These are phyloP conservation scores for Wickerhamomyces silvicola DNA, from an alignment of 805 yeast species.

Conservation along the genomic window DNA sequence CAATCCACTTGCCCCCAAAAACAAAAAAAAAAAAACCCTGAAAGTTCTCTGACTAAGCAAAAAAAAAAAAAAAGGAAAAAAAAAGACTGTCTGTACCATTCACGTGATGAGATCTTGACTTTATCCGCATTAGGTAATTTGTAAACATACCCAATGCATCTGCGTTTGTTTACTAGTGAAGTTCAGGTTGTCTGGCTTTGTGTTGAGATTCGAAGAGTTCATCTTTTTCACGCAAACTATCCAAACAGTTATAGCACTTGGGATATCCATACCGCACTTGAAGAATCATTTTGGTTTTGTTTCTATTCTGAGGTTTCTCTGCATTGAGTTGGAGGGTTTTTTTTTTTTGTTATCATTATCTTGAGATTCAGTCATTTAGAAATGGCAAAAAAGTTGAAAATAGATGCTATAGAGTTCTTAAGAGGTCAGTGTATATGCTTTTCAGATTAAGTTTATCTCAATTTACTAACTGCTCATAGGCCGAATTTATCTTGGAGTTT, in stretches of 20 bases:
- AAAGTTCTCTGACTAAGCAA: neutral
- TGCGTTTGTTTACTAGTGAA: too few relatives aligned
- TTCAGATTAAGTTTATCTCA: conserved; percentile 3
- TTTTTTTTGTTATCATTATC: too few relatives aligned
- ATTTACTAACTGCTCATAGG: conserved; percentile 25
- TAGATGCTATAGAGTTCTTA: conserved; percentile 45
- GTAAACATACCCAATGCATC: neutral
- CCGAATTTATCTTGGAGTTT: conserved; percentile 87
- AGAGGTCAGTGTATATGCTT: conserved; percentile 9
- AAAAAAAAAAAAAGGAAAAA: conserved; percentile 1
- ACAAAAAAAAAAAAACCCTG: conserved; percentile 1
- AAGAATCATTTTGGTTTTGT: too few relatives aligned
- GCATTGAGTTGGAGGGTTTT: too few relatives aligned
- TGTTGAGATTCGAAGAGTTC: too few relatives aligned
- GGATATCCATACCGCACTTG: too few relatives aligned
- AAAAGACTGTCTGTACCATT: neutral
- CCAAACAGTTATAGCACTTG: too few relatives aligned
- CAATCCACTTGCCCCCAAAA: too few relatives aligned
- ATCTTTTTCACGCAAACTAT: too few relatives aligned
- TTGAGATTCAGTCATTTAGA: too few relatives aligned
- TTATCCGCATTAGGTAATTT: neutral
- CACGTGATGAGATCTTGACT: neutral
- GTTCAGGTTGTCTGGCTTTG: too few relatives aligned
- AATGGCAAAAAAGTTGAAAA: conserved; percentile 49
- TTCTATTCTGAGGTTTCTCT: too few relatives aligned